These are phyloP conservation scores for Termitomyces sp. DNA, from an alignment of 768 basidiomycete species.

Conservation along the genomic window DNA sequence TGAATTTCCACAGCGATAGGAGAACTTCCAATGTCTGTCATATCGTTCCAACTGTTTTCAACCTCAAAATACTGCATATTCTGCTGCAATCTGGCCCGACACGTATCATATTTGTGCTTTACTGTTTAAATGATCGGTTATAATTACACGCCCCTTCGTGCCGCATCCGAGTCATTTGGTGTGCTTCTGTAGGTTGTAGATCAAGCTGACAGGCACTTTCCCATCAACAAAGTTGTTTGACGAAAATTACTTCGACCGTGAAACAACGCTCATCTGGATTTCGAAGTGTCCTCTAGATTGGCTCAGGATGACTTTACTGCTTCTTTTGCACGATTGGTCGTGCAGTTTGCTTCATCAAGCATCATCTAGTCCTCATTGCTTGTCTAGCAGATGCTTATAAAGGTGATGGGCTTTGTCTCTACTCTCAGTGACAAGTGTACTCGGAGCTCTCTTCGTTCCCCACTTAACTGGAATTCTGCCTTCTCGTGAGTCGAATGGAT, in stretches of 20 bases:
- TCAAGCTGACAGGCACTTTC: background rate
- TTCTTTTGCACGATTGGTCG: slow-evolving; percentile 16
- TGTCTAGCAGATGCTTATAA: slow-evolving; percentile 17
- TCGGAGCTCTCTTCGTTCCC: slow-evolving; percentile 7
- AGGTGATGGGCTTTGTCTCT: background rate
- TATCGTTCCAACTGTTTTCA: background rate
- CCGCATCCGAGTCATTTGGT: background rate
- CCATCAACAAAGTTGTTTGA: background rate
- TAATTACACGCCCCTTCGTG: background rate
- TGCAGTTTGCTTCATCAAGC: slow-evolving; percentile 14
- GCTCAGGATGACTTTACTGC: slow-evolving; percentile 18
- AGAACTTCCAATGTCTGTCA: background rate
- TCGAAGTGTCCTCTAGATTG: slow-evolving; percentile 28
- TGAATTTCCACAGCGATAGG: background rate
- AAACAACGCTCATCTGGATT: background rate
- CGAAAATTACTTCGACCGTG: slow-evolving; percentile 1
- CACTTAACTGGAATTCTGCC: slow-evolving; percentile 11
- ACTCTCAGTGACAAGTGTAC: slow-evolving; percentile 11
- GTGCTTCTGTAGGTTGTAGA: background rate
- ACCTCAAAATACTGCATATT: background rate
- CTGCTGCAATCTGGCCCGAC: background rate
- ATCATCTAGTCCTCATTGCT: slow-evolving; percentile 36
- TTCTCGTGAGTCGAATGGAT: slow-evolving; percentile 37
- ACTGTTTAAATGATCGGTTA: slow-evolving; percentile 1
- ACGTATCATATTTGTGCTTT: background rate